Evolutionary conservation across 192 early-diverging fungal genomes (phyloP).

Genomic region (Coemansia umbellata): DNA sequence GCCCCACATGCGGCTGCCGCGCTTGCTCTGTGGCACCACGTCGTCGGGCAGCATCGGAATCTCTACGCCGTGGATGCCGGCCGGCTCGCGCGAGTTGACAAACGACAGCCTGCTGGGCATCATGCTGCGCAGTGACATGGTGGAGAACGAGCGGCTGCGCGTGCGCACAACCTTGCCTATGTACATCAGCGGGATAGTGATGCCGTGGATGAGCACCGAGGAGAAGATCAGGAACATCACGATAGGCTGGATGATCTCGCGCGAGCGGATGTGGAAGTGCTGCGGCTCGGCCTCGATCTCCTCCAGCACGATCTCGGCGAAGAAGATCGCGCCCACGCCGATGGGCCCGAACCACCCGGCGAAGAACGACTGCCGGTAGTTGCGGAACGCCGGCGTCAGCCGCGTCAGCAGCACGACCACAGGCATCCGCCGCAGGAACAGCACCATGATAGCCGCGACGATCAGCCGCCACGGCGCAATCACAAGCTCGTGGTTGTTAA

Average conservation of each 20-base stretch:
- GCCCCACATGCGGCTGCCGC: background rate
- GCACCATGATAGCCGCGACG: conserved; percentile 62
- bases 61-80: conserved; percentile 31
- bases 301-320: conserved; percentile 50
- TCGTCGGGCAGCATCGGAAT: conserved; percentile 24
- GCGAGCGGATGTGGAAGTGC: conserved; percentile 29
- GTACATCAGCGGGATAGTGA: conserved; percentile 72
- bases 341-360: conserved; percentile 94
- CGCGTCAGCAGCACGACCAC: conserved; percentile 62
- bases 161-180: conserved; percentile 57
- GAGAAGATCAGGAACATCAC: conserved; percentile 76
- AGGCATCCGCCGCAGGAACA: conserved; percentile 73
- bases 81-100: conserved; percentile 37
- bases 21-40: background rate
- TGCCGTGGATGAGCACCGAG: conserved; percentile 84
- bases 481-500: conserved; percentile 56
- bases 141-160: conserved; percentile 38
- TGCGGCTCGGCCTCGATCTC: conserved; percentile 43
- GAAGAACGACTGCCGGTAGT: conserved; percentile 72
- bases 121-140: conserved; percentile 38
- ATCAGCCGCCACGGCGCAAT: conserved; percentile 70
- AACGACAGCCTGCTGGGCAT: conserved; percentile 46
- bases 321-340: conserved; percentile 66
- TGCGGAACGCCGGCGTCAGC: conserved; percentile 67
- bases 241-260: conserved; percentile 55